Base-by-base conservation (phyloP, 192 early-diverging fungal genomes). In the Nowakowskiella sp. region DNA sequence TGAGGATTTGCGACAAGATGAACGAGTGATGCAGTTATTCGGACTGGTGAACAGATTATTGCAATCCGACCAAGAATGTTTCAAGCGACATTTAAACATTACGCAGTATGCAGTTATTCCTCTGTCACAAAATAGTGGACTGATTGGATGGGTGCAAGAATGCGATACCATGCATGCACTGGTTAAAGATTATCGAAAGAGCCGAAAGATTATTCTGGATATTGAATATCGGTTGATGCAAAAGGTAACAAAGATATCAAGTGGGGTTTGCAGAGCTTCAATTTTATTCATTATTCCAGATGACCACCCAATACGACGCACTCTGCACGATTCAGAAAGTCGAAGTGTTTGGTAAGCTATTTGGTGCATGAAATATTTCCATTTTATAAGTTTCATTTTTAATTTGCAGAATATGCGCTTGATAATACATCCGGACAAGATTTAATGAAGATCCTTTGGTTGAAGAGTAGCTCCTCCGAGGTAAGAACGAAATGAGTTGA, bases 21-120 rank as follows among this genome's bases (percentile, higher is more conserved):
- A 99, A 72, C 85, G 96, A 43, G 93, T 91, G 8, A 98, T 98
- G 93, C 94, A 98, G 66, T 60, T 96, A 29, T 98, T 98, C 76
- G 92, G 90, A 10, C 80, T 98, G 23, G 88, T 98, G 32, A 98
- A 96, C 65, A 92, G 91, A 2, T 60, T 96, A 22, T 75, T 98
- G 0, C 70, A 68, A 3, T 70, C 69, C 3, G 90, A 96, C 60
- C 59, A 86, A 0, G 89, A 94, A 51, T 94, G 92, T 0, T 86
- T 92, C 61, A 87, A 87, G 51, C 71, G 92, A 13, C 91, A 94
- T 65, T 70, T 98, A 16, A 84, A 77, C 28, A 98, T 98, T 34
- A 83, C 91, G 52, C 72, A 85, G 21, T 96, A 86, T 67, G 82
- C 93, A 13, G 92, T 88, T 30, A 87, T 93, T 51, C 92, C 94